Evolutionary conservation across 768 basidiomycete genomes (phyloP).

Genomic region (Tricholomella constricta): DNA sequence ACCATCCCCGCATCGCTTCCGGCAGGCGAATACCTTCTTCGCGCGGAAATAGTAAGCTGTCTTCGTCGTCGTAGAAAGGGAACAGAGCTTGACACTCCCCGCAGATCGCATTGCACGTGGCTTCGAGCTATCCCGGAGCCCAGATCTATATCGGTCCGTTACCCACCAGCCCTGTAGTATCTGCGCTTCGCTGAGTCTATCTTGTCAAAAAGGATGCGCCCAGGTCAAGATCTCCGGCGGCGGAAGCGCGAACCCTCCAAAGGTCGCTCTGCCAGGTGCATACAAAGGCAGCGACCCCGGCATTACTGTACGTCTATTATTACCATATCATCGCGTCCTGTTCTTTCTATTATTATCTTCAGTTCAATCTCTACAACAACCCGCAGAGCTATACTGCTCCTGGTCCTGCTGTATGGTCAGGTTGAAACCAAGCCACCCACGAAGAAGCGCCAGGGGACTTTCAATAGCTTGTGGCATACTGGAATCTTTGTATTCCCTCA

Average conservation of each 20-base stretch:
- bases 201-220: conserved; percentile 54
- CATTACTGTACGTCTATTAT: conserved; percentile 38
- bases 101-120: not conserved
- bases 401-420: conserved; percentile 41
- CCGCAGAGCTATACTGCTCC: conserved; percentile 51
- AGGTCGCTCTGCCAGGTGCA: conserved; percentile 49
- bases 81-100: not conserved
- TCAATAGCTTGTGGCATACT: too few species aligned
- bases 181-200: too few species aligned
- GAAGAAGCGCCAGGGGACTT: too few species aligned
- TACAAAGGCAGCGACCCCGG: conserved; percentile 51
- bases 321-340: not conserved
- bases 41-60: conserved; percentile 45
- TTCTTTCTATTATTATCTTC: not conserved
- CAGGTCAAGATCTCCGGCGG: conserved; percentile 49
- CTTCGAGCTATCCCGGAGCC: too few species aligned
- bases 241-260: conserved; percentile 48
- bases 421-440: too few species aligned
- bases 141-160: too few species aligned
- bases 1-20: conserved; percentile 48
- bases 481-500: too few species aligned
- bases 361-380: conserved; percentile 60
- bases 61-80: too few species aligned
- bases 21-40: conserved; percentile 52
- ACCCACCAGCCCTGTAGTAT: too few species aligned